Base-by-base conservation (phyloP, 2,329 filamentous ascomycete genomes). In the Aquanectria penicillioides region DNA sequence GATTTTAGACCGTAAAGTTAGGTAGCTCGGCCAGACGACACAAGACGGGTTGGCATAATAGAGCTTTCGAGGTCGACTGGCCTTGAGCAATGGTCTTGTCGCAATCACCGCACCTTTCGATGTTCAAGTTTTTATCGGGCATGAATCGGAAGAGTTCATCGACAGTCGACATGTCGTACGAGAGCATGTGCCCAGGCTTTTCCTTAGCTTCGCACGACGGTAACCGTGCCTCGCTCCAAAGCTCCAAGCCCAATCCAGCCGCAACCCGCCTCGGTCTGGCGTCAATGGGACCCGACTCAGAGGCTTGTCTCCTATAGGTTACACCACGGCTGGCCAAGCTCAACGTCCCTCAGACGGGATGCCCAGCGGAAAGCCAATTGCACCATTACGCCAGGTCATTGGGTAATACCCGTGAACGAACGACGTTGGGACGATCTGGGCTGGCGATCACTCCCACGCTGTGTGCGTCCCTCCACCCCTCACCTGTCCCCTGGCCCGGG, bases 151-250 rank as follows among this genome's bases (percentile, higher is more conserved):
- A 64, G 57, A 64, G 58, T 51, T 34, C 31, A 43, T 52, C 33
- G 26, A 49, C 38, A 50, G 26, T 22, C 31, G 37, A 26, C 29
- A 34, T 44, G 62, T 68, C 60, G 66, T 69, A 64, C 55, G 64
- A 66, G 55, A 48, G 41, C 49, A 54, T 26, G 15, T 41, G 46
- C 40, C 37, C 37, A 57, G 40, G 17, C 31, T 44, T 18, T 18
- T n/a, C 18, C 12, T 34, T 52, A 37, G 29, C 37, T 28, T n/a
- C n/a, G n/a, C n/a, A n/a, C n/a, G n/a, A n/a, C n/a, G n/a, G n/a
- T n/a, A 41, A 22, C 25, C 47, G 29, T 36, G 25, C 23, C 33
- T 34, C 33, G 28, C 38, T 58, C 51, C 50, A 54, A 44, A 26
- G n/a, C n/a, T n/a, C 41, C 23, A 29, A 41, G 47, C n/a, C 15